Percentiles rank a stretch among this genome's conserved stretches.
phyloP scores from a whole-genome alignment of 2,329 filamentous ascomycete genomes.

The Fusarium virguliforme region DNA sequence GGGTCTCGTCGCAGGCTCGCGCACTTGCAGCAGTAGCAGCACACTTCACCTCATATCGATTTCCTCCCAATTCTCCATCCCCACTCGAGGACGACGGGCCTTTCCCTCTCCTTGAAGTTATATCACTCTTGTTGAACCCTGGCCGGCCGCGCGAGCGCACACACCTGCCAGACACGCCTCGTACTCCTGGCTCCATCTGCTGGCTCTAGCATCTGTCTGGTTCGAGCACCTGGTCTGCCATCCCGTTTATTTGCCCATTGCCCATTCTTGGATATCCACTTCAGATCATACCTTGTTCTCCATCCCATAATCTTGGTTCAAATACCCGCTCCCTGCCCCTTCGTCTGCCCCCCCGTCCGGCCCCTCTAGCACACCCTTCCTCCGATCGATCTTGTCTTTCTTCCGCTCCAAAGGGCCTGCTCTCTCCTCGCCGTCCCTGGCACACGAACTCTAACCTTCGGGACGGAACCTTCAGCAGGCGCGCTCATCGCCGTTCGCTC shows the following conservation, averaged over 20 bases:
- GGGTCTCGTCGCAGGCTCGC: constrained; percentile 45
- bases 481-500: constrained; percentile 31
- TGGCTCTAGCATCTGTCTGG: constrained; percentile 44
- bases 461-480: constrained; percentile 39
- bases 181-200: constrained; percentile 46
- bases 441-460: constrained; percentile 42
- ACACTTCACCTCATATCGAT: constrained; percentile 45
- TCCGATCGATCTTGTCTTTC: constrained; percentile 52
- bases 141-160: constrained; percentile 37
- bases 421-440: constrained; percentile 42
- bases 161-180: constrained; percentile 50
- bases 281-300: constrained; percentile 55
- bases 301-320: constrained; percentile 56
- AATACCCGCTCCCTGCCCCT: constrained; percentile 55
- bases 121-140: constrained; percentile 38
- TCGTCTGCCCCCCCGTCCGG: constrained; percentile 53
- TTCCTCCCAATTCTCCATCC: constrained; percentile 38
- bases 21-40: constrained; percentile 34
- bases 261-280: constrained; percentile 56
- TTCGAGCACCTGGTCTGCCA: constrained; percentile 47
- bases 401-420: constrained; percentile 47
- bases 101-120: constrained; percentile 23
- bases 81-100: constrained; percentile 6
- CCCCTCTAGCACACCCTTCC: constrained; percentile 51
- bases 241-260: constrained; percentile 53